Base-by-base conservation (phyloP, 352 stramenopile genomes). In the Phytophthora gonapodyides region DNA sequence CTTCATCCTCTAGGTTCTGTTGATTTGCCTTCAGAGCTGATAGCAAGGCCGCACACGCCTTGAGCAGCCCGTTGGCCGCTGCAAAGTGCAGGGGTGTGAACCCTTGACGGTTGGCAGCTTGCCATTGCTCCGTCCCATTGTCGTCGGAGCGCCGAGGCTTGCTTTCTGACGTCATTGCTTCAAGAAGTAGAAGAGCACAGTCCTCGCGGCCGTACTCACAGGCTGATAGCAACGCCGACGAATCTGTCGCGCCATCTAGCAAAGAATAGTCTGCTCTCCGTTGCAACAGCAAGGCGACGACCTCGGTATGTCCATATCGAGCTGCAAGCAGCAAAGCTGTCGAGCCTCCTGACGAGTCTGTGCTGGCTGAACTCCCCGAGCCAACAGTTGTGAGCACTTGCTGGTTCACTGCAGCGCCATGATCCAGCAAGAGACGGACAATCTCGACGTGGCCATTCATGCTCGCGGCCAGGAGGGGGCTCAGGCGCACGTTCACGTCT, bases 231-330 rank as follows among this genome's bases (percentile, higher is more conserved):
- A 93, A 70, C 13, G 82, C 75, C 41, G 87, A 80, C 36, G 69
- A 80, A 8, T 72, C 67, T 17, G 71, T 84, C 27, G 60, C 59
- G 24, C 36, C 46, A 40, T 92, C 82, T 8, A 65, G 54, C 21
- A 73, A 61, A 2, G 19, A 51, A 8, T 67, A 69, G 31, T 80
- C 68, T 2, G 80, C 80, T 3, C 65, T 57, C 42, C 70, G 61
- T 38, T 75, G 63, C 40, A 98, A 63, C 13, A 99, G 76, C 9
- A 80, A 49, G n/a, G 76, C 44, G 16, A 96, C 82, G 43, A 96
- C 84, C 11, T 80, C 78, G n/a, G 87, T 64, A 64, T 98, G 91
- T 16, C 96, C 97, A 56, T 96, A 96, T 71, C 96, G 90, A 6
- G 88, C 85, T 12, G 94, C 96, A 5, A 98, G 82, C 66, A 98